phyloP scores from a whole-genome alignment of 257 asterid genomes.

The Rubia yunnanensis region DNA sequence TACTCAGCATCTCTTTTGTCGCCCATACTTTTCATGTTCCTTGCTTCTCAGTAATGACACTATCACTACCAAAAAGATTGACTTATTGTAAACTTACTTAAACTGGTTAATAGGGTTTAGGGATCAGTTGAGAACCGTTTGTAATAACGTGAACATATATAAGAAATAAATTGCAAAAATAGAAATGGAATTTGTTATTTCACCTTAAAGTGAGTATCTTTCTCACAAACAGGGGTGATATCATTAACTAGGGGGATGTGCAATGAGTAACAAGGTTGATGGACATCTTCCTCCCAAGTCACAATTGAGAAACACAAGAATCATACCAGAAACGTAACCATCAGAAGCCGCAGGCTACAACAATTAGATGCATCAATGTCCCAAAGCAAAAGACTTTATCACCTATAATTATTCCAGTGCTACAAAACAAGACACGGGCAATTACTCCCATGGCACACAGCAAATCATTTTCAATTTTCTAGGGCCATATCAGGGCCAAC shows the following conservation, averaged over 20 bases:
- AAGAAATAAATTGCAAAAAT: too few species aligned
- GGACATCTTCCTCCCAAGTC: conserved; percentile 1
- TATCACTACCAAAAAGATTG: too few species aligned
- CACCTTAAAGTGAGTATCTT: too few species aligned
- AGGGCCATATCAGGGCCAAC: conserved; percentile 15
- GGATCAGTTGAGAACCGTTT: too few species aligned
- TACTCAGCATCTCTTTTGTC: too few species aligned
- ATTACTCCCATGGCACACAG: conserved; percentile 17
- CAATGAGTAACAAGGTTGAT: background rate
- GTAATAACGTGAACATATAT: too few species aligned
- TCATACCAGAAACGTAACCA: conserved; percentile 18
- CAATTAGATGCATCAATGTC: conserved; percentile 10
- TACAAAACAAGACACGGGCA: conserved; percentile 8
- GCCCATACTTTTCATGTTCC: too few species aligned
- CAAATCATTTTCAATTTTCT: conserved; percentile 10
- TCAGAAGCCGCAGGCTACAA: conserved; percentile 15
- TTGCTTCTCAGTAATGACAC: too few species aligned
- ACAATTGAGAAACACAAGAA: conserved; percentile 11
- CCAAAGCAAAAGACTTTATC: conserved; percentile 10
- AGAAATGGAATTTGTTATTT: too few species aligned
- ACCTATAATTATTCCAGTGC: conserved; percentile 3
- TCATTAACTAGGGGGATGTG: background rate
- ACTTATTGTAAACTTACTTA: too few species aligned
- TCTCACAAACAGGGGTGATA: too few species aligned
- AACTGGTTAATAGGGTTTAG: too few species aligned